phyloP scores from a whole-genome alignment of 2,329 filamentous ascomycete genomes.

The Alternaria sp. region DNA sequence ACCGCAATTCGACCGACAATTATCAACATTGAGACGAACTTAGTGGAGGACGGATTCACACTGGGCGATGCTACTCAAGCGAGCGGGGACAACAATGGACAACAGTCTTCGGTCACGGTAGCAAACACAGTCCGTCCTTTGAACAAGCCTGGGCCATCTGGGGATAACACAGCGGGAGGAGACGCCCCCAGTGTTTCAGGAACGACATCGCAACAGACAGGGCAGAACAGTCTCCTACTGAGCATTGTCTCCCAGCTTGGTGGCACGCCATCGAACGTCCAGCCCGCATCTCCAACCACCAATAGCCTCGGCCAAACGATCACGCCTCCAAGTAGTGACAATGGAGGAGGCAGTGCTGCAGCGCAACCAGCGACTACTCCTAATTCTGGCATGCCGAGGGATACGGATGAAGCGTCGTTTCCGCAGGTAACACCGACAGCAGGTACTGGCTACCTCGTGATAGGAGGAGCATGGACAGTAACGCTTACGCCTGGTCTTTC shows the following conservation, averaged over 20 bases:
- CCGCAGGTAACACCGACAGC: constrained; percentile 11
- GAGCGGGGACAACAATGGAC: not conserved
- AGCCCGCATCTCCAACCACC: constrained; percentile 8
- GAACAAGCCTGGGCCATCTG: not conserved
- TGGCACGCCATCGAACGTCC: constrained; percentile 13
- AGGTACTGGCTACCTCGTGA: constrained; percentile 19
- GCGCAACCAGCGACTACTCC: constrained; percentile 5
- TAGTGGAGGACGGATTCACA: not conserved
- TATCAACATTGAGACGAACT: constrained; percentile 25
- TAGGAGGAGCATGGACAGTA: constrained; percentile 30
- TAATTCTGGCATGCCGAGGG: not conserved
- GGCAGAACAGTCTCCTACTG: constrained; percentile 23
- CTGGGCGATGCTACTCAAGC: not conserved
- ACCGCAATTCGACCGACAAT: constrained; percentile 29
- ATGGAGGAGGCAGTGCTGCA: not conserved
- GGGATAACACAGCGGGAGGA: not conserved
- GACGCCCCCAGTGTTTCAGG: not conserved
- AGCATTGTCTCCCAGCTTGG: constrained; percentile 30
- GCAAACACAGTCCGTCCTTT: not conserved
- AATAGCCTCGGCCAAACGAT: not conserved
- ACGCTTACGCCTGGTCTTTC: constrained; percentile 42
- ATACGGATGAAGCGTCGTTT: constrained; percentile 1
- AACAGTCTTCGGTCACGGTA: not conserved
- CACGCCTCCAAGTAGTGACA: not conserved
- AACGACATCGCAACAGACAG: constrained; percentile 10